Evolutionary conservation across 139 green algal genomes (phyloP), one percentile per base, ranked within the genome.

Genomic region (Picochlorum costavermella): DNA sequence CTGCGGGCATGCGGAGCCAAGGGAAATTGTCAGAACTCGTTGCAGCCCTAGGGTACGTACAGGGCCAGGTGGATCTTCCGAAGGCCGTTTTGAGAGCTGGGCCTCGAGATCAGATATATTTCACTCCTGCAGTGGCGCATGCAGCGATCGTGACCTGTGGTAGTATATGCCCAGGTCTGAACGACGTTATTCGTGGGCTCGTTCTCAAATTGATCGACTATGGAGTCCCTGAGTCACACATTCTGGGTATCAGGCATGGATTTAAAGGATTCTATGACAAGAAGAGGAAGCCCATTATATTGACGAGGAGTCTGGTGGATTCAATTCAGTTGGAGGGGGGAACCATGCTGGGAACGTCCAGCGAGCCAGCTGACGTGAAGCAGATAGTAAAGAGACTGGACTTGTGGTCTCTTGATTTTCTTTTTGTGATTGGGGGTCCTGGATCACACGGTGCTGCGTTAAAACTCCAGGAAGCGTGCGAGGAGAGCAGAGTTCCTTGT

Each of bases 121-220:
- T 90, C 55, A 81, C 94, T 43, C 88, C 92, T 14, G 33, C 63
- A 4, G 71, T 89, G 53, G 80, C 88, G 12, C 65, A 79, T 37
- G 70, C 66, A 3, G 79, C 76, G 17, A 76, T 99, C 45, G 90
- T 97, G 36, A 99, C 92, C 0, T 97, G 91, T 67, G 94, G 94
- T 5, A 94, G 92, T 11, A 78, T 99, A 61, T 99, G 94, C 75
- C 94, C 94, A 0, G 94, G 94, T 5, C 81, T 98, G 12, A 99
- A 99, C 71, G 92, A 96, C 25, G 92, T 99, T 6, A 82, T 98
- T 29, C 81, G 77, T 59, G 84, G 81, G 59, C 71, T 96, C 2
- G 89, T 96, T 20, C 58, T 63, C 29, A 66, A 76, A 67, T n/a
- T 13, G 17, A 14, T 80, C 3, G 84, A 92, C 63, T 96, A 96